Evolutionary conservation across 768 basidiomycete genomes (phyloP).

Genomic region (Rhizopogon rudus): DNA sequence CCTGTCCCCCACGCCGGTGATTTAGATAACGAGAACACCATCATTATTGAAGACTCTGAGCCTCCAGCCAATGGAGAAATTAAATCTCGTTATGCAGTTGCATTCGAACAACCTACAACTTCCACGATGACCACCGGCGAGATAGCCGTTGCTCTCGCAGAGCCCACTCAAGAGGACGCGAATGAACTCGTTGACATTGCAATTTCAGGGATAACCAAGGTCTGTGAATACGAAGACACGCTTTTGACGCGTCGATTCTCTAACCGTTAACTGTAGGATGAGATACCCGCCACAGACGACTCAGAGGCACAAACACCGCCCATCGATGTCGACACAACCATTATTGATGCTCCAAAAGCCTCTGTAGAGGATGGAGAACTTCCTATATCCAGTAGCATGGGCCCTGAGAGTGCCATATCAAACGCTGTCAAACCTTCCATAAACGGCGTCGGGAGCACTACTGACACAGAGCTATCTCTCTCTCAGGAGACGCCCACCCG

Average conservation of each 20-base stretch:
- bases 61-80: not conserved
- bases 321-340: not conserved
- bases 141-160: not conserved
- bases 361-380: not conserved
- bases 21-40: constrained; percentile 1
- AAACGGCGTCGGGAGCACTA: constrained; percentile 4
- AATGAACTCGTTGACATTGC: not conserved
- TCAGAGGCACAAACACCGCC: not conserved
- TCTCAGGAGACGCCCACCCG: not conserved
- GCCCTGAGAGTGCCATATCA: not conserved
- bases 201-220: not conserved
- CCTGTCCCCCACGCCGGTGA: not conserved
- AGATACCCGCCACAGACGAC: not conserved
- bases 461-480: not conserved
- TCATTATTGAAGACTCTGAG: not conserved
- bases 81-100: not conserved
- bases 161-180: constrained; percentile 1
- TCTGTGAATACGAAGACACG: not conserved
- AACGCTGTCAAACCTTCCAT: not conserved
- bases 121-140: not conserved
- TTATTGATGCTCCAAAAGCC: not conserved
- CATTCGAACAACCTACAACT: not conserved
- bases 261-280: not conserved
- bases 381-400: not conserved
- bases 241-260: constrained; percentile 3